phyloP scores from a whole-genome alignment of 352 stramenopile species.

The Heterotrichella gracilis region DNA sequence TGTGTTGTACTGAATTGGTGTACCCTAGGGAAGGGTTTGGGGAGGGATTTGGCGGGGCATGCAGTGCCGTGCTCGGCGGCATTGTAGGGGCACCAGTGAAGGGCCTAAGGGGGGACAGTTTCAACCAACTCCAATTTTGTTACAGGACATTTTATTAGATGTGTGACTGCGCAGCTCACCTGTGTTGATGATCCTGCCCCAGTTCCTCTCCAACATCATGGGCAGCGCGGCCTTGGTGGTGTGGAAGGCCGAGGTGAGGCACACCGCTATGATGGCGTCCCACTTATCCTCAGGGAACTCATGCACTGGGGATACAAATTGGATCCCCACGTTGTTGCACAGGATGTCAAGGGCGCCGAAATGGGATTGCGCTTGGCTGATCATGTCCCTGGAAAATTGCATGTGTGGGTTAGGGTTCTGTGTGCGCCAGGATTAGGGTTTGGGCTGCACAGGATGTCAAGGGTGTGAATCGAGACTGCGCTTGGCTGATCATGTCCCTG shows the following conservation, averaged over 20 bases:
- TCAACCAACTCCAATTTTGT: no score
- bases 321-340: conserved; percentile 19
- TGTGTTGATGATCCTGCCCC: conserved; percentile 49
- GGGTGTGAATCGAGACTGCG: not conserved
- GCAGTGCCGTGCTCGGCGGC: no score
- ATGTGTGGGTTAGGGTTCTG: not conserved
- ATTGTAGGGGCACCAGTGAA: no score
- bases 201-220: conserved; percentile 32
- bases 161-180: no score
- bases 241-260: conserved; percentile 45
- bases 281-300: conserved; percentile 24
- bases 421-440: not conserved
- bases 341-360: conserved; percentile 16
- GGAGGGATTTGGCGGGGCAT: no score
- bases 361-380: not conserved
- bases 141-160: no score
- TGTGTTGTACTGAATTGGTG: no score
- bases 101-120: no score
- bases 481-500: no score
- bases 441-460: not conserved
- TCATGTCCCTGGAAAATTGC: not conserved
- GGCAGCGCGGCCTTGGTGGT: conserved; percentile 41
- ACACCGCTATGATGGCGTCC: conserved; percentile 45
- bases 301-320: conserved; percentile 19
- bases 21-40: no score